These are phyloP conservation scores for Neophaeococcomyces mojaviensis DNA, from an alignment of 2,329 filamentous ascomycete species.

Conservation along the genomic window DNA sequence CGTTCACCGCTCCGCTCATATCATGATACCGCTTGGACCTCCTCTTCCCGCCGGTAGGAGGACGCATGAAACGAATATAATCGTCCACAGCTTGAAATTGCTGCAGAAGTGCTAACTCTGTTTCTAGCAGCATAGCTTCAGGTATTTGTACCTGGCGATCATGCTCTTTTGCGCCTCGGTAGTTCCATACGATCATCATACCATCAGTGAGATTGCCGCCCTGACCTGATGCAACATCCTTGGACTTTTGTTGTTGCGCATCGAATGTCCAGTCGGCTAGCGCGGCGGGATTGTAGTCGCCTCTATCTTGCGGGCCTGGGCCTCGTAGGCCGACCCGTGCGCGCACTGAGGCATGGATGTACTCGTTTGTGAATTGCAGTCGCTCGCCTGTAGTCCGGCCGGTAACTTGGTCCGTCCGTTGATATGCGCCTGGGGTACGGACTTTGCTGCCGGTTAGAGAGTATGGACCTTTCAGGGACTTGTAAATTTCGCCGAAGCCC, in stretches of 20 bases:
- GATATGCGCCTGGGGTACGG: conserved; percentile 25
- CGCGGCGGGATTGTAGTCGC: conserved; percentile 20
- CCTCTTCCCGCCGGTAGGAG: conserved; percentile 14
- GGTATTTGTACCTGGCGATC: conserved; percentile 21
- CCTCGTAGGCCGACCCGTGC: conserved; percentile 21
- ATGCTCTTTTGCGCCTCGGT: conserved; percentile 12
- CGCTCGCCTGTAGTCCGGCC: conserved; percentile 19
- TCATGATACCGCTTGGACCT: conserved; percentile 11
- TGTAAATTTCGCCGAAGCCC: conserved; percentile 23
- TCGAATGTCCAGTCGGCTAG: conserved; percentile 24
- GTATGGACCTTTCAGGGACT: conserved; percentile 22
- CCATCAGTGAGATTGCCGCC: conserved; percentile 16
- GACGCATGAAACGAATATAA: conserved; percentile 15
- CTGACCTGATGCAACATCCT: conserved; percentile 9
- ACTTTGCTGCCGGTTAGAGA: conserved; percentile 19
- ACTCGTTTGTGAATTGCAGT: conserved; percentile 26
- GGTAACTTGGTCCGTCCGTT: conserved; percentile 19
- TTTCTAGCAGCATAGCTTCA: conserved; percentile 19
- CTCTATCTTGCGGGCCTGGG: conserved; percentile 19
- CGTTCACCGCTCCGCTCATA: neutral
- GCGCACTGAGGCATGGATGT: conserved; percentile 25
- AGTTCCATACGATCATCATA: conserved; percentile 21
- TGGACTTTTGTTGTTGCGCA: conserved; percentile 9
- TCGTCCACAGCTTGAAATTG: conserved; percentile 18
- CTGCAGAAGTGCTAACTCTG: conserved; percentile 20